These are phyloP conservation scores for Nidularia sp. DNA, from an alignment of 768 basidiomycete species.

Conservation along the genomic window DNA sequence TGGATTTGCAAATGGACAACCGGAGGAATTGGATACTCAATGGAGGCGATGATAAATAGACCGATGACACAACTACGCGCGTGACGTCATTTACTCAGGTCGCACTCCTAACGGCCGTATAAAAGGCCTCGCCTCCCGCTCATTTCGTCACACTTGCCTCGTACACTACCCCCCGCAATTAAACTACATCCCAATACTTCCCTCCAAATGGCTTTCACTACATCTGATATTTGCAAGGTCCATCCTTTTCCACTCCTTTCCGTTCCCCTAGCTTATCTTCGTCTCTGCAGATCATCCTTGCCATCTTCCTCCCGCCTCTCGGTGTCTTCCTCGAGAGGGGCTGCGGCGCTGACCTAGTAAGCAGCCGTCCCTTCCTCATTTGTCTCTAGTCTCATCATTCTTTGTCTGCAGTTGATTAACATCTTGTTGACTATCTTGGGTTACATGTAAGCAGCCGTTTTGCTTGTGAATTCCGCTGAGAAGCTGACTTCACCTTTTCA, in stretches of 20 bases:
- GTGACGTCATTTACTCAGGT: conserved; percentile 11
- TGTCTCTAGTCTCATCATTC: conserved; percentile 4
- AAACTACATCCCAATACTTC: conserved; percentile 5
- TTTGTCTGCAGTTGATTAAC: conserved; percentile 51
- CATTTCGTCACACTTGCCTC: background rate
- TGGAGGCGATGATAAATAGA: background rate
- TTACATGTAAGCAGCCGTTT: conserved; percentile 54
- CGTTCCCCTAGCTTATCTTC: conserved; percentile 4
- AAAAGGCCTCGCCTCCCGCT: conserved; percentile 1
- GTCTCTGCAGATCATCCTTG: conserved; percentile 42
- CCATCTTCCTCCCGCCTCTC: conserved; percentile 75
- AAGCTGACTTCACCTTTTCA: conserved; percentile 6
- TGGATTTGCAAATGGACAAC: too few species aligned
- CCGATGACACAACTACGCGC: conserved; percentile 3
- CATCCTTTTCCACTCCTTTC: conserved; percentile 8
- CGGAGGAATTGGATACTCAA: too few species aligned
- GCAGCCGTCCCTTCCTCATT: conserved; percentile 19
- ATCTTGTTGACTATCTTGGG: conserved; percentile 76
- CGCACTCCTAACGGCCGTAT: conserved; percentile 1
- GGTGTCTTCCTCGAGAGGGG: conserved; percentile 90
- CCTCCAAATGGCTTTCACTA: conserved; percentile 59
- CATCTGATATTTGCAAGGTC: conserved; percentile 79
- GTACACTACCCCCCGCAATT: background rate
- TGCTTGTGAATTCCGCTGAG: background rate
- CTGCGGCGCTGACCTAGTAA: conserved; percentile 69